Evolutionary conservation across 2,329 filamentous ascomycete genomes (phyloP), one percentile per base, ranked within the genome.

Genomic region (Escovopsis sp.): DNA sequence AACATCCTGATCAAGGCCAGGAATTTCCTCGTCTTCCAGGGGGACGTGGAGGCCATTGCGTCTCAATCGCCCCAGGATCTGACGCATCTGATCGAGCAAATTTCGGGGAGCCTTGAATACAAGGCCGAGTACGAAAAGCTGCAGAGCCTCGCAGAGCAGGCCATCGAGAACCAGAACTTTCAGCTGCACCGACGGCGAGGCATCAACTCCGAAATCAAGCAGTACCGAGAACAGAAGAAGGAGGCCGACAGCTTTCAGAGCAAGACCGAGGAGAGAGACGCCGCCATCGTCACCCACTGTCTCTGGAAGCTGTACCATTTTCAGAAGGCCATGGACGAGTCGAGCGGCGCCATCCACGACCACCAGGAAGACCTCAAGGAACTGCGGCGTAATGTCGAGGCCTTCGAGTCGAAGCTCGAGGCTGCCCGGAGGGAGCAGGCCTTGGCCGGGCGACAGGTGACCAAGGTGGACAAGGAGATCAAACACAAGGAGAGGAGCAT

Each of bases 11-110:
- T 98, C 68, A 96, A 94, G 62, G 91, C 91, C 30, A 78, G 91
- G 50, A 98, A 98, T 58, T 98, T 98, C 59, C 74, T 98, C 5
- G 91, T 98, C 31, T 98, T 98, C 59, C 91, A 98, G 61, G 93
- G 91, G 50, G 91, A 98, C 57, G 89, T 98, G 14, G 91, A 98
- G 61, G 84, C 87, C 20, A 95, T 98, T 55, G 93, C 91, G 2
- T 87, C 87, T 7, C 91, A 96, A 58, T 93, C 87, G 1, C 87
- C 91, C 0, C 88, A 87, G 52, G 91, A 96, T 54, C 74, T 98
- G 33, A 98, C 91, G 1, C 76, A 85, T 39, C 67, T 98, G 39
- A 94, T 98, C 43, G 91, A 98, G 64, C 91, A 96, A 61, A 96
- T 98, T 47, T 96, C 89, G 1, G 91, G 91, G 37, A 95, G 88